These are phyloP conservation scores for Apiotrichum laibachii DNA, from an alignment of 1,284 basidiomycete genomes.

Conservation along the genomic window DNA sequence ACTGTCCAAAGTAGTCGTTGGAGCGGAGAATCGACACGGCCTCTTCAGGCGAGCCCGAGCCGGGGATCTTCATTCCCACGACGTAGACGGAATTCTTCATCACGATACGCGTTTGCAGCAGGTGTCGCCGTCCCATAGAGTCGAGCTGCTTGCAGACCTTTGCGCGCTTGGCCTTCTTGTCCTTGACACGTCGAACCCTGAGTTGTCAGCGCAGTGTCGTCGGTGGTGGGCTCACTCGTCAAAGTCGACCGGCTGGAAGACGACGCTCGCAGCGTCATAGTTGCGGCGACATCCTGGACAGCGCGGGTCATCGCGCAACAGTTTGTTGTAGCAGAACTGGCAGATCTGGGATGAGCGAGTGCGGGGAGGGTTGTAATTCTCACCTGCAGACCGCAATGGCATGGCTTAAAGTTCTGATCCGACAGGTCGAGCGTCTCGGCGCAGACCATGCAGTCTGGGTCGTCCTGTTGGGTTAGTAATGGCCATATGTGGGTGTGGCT, in stretches of 20 bases:
- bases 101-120: slow-evolving; percentile 91
- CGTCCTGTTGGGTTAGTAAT: slow-evolving; percentile 63
- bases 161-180: slow-evolving; percentile 93
- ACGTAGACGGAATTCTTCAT: slow-evolving; percentile 97
- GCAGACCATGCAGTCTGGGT: slow-evolving; percentile 96
- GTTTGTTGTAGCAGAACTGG: slow-evolving; percentile 99
- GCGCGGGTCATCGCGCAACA: slow-evolving; percentile 90
- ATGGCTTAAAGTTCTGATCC: slow-evolving; percentile 99
- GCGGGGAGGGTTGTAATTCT: slow-evolving; percentile 22
- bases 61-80: slow-evolving; percentile 81
- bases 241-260: slow-evolving; percentile 92
- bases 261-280: slow-evolving; percentile 88
- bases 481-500: background rate
- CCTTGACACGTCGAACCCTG: slow-evolving; percentile 91
- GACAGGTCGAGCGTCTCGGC: slow-evolving; percentile 98
- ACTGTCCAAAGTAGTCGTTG: slow-evolving; percentile 97
- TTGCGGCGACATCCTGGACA: slow-evolving; percentile 95
- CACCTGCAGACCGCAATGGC: slow-evolving; percentile 97
- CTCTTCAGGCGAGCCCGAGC: slow-evolving; percentile 73
- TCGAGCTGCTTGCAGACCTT: slow-evolving; percentile 96
- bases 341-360: slow-evolving; percentile 67
- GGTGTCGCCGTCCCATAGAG: slow-evolving; percentile 75
- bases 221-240: slow-evolving; percentile 72
- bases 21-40: slow-evolving; percentile 90
- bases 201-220: slow-evolving; percentile 10